A percentile compares a stretch with the other conserved stretches of the same genome.
Evolutionary conservation across 1,139 yeast species (phyloP).

Genomic region (Yamadazyma aaseri): DNA sequence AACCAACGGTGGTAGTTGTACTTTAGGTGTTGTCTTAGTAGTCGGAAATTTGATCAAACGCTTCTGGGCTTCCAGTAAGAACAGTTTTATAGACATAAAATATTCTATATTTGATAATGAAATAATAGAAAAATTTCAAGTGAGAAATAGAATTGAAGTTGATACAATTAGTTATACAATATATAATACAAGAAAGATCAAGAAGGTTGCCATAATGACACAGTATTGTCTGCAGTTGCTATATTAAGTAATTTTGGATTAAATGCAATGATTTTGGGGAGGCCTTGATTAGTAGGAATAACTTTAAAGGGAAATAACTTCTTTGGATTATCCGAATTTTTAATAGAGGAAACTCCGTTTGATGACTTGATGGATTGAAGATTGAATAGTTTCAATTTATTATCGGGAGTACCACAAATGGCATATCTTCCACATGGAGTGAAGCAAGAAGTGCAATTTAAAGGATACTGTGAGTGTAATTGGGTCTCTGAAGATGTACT

Average conservation of each 20-base stretch:
- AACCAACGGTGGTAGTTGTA: neutral
- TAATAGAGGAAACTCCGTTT: conserved; percentile 20
- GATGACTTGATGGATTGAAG: conserved; percentile 36
- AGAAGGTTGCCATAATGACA: conserved; percentile 40
- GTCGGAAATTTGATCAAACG: neutral
- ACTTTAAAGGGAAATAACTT: conserved; percentile 25
- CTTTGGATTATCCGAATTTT: conserved; percentile 20
- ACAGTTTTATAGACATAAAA: neutral
- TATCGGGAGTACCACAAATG: conserved; percentile 60
- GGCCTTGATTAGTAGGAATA: conserved; percentile 26
- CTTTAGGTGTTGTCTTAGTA: neutral
- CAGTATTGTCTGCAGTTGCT: conserved; percentile 75
- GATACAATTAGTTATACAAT: neutral
- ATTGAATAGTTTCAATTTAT: conserved; percentile 64
- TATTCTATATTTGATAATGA: neutral
- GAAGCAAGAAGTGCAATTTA: conserved; percentile 63
- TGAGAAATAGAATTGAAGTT: too few species aligned
- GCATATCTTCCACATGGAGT: conserved; percentile 82
- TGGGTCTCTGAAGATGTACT: conserved; percentile 13
- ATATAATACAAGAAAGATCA: neutral
- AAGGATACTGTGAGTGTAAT: conserved; percentile 36
- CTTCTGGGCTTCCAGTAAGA: neutral
- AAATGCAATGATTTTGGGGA: conserved; percentile 66
- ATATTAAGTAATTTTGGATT: conserved; percentile 76
- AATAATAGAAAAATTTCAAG: too few species aligned